Conservation (phyloP, 1,284 basidiomycete genomes). For the Cystobasidium sp. region DNA sequence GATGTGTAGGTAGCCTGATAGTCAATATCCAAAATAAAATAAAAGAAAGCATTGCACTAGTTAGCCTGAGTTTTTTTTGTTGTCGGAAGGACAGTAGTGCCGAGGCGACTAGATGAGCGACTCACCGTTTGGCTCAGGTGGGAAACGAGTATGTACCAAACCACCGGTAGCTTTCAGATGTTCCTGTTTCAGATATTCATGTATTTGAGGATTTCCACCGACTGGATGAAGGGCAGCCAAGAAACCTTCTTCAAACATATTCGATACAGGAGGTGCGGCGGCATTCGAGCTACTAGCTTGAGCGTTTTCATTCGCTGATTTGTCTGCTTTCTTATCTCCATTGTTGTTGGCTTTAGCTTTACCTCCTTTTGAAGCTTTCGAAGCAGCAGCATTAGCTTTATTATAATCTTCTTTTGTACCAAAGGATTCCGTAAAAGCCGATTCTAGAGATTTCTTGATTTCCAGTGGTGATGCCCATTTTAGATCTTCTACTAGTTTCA, state of each 20-base stretch:
- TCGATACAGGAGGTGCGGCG: slow-evolving; percentile 60
- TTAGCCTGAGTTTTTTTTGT: not conserved
- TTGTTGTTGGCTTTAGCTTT: slow-evolving; percentile 60
- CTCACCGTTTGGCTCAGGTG: slow-evolving; percentile 97
- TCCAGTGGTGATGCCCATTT: slow-evolving; percentile 91
- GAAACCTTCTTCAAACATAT: slow-evolving; percentile 94
- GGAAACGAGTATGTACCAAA: slow-evolving; percentile 92
- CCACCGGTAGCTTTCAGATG: slow-evolving; percentile 84
- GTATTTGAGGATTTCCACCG: slow-evolving; percentile 89
- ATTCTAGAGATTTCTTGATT: slow-evolving; percentile 84
- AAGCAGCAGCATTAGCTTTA: slow-evolving; percentile 59
- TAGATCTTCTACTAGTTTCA: slow-evolving; percentile 71
- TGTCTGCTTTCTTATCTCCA: slow-evolving; percentile 61
- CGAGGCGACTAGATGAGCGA: not conserved
- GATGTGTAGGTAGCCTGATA: slow-evolving; percentile 43
- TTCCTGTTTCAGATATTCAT: slow-evolving; percentile 74
- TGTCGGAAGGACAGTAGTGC: no score
- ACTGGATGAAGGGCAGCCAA: slow-evolving; percentile 90
- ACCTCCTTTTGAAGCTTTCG: slow-evolving; percentile 65
- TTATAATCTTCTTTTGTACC: slow-evolving; percentile 66
- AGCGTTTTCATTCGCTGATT: slow-evolving; percentile 27
- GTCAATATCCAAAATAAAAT: not conserved
- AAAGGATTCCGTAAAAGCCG: slow-evolving; percentile 73
- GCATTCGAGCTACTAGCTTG: slow-evolving; percentile 52
- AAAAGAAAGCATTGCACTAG: not conserved